Conservation (phyloP, 352 stramenopile genomes). For the Thalassiosira exigua region DNA sequence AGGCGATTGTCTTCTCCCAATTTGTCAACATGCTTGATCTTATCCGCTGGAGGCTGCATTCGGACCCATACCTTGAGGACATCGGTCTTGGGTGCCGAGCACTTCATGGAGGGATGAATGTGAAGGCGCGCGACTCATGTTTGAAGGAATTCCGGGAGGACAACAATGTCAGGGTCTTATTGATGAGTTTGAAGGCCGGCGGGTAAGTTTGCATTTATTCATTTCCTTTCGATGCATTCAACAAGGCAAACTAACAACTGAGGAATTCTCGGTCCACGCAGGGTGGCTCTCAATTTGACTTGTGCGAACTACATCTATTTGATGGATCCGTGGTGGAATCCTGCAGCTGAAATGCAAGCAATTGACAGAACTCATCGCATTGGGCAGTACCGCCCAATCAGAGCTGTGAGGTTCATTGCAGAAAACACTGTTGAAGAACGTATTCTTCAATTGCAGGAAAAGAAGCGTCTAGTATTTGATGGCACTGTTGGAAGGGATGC, state of each 20-base stretch:
- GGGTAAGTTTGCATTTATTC: too few relatives aligned
- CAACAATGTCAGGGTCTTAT: conserved; percentile 91
- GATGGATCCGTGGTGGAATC: conserved; percentile 98
- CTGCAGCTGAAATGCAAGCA: conserved; percentile 86
- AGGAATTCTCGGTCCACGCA: too few relatives aligned
- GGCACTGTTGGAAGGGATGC: conserved; percentile 94
- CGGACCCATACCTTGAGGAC: conserved; percentile 79
- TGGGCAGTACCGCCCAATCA: conserved; percentile 96
- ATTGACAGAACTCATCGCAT: conserved; percentile 98
- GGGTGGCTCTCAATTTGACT: conserved; percentile 98
- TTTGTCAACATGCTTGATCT: conserved; percentile 99
- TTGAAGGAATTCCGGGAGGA: conserved; percentile 90
- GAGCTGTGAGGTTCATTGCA: conserved; percentile 97
- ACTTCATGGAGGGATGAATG: conserved; percentile 84
- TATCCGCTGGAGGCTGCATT: conserved; percentile 94
- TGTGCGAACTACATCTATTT: conserved; percentile 95
- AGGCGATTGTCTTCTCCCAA: conserved; percentile 98
- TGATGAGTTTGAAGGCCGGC: conserved; percentile 98
- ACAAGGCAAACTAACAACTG: too few relatives aligned
- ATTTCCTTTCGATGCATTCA: too few relatives aligned
- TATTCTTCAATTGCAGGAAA: conserved; percentile 96
- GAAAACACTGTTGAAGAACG: conserved; percentile 96
- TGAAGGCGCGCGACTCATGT: conserved; percentile 87
- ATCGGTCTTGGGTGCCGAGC: conserved; percentile 77
- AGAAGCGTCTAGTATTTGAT: conserved; percentile 98